phyloP scores from a whole-genome alignment of 2,329 filamentous ascomycete species.

The Clarireedia paspali region DNA sequence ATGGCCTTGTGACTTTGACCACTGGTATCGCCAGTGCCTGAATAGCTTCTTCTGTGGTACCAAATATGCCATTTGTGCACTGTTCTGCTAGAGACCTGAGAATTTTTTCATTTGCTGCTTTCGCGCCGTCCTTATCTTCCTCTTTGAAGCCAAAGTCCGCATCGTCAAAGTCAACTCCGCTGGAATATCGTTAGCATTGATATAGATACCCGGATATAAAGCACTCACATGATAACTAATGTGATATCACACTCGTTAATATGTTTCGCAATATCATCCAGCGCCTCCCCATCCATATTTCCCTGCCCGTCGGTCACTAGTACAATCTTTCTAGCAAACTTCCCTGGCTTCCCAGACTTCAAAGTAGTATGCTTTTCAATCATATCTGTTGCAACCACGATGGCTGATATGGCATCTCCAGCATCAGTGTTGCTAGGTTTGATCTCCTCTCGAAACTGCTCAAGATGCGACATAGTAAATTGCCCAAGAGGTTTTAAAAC shows the following conservation, averaged over 20 bases:
- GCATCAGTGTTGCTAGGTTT: slow-evolving; percentile 57
- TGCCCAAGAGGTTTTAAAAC: slow-evolving; percentile 62
- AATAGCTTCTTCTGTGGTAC: slow-evolving; percentile 81
- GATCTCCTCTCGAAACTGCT: slow-evolving; percentile 54
- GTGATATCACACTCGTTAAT: slow-evolving; percentile 72
- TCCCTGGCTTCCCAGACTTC: slow-evolving; percentile 40
- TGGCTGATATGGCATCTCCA: slow-evolving; percentile 82
- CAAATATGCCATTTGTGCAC: slow-evolving; percentile 63
- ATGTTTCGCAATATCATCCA: slow-evolving; percentile 59
- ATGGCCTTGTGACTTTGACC: slow-evolving; percentile 67
- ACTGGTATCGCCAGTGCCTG: slow-evolving; percentile 70
- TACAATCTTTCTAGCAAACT: slow-evolving; percentile 73
- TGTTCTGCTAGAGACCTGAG: slow-evolving; percentile 58
- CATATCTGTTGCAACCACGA: slow-evolving; percentile 82
- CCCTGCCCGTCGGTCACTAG: slow-evolving; percentile 78
- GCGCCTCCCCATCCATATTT: slow-evolving; percentile 61
- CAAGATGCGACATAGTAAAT: slow-evolving; percentile 60
- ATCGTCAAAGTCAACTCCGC: slow-evolving; percentile 91
- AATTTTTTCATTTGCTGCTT: slow-evolving; percentile 66
- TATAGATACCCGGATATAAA: neutral
- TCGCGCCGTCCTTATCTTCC: slow-evolving; percentile 67
- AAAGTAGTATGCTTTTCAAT: slow-evolving; percentile 73
- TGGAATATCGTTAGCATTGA: slow-evolving; percentile 31
- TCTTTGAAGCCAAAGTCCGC: slow-evolving; percentile 85
- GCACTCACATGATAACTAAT: slow-evolving; percentile 65